Evolutionary conservation across 106 monocot species (phyloP), one percentile per base, ranked within the genome.

Genomic region (Cymbidium sinense): DNA sequence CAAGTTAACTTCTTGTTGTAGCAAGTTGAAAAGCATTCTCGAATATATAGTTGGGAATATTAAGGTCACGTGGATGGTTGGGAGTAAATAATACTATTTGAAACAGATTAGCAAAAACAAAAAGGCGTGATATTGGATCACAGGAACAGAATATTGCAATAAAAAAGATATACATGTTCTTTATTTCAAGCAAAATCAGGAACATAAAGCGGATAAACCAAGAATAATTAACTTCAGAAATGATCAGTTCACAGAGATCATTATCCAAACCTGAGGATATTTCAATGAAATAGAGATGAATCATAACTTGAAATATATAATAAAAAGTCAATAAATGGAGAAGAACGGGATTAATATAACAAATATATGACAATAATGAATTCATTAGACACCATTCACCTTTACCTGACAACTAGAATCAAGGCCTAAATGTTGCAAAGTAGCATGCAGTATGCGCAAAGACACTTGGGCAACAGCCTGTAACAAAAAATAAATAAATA

Each of bases 381-480:
- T 34, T 64, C 3, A 74, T 51, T 25, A 74, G 41, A 62, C 21
- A 41, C 15, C 13, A 79, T 43, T 51, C 28, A 74, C 2, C 65
- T 19, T 47, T 87, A 94, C 94, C 91, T 31, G 64, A 50, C 64
- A 75, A 76, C 64, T 58, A 2, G 20, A 65, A 31, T 76, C 27
- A 54, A 50, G 76, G 78, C 64, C 82, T 41, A 87, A 37, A 70
- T 85, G 74, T 58, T 85, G 84, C 79, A 91, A 83, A 34, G 85
- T 62, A 17, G 47, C 81, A 70, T 80, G 84, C 76, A 95, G 65
- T 81, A 95, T 83, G 81, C 81, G 76, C 81, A 95, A 64, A 70
- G 91, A 86, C 82, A 58, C 84, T 85, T 81, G 77, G 5, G 81
- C 81, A 73, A 86, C 47, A 67, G 74, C 88, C 95, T 95, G 91